Conservation (phyloP, 2,329 filamentous ascomycete species). For the Stachybotrys echinatus region DNA sequence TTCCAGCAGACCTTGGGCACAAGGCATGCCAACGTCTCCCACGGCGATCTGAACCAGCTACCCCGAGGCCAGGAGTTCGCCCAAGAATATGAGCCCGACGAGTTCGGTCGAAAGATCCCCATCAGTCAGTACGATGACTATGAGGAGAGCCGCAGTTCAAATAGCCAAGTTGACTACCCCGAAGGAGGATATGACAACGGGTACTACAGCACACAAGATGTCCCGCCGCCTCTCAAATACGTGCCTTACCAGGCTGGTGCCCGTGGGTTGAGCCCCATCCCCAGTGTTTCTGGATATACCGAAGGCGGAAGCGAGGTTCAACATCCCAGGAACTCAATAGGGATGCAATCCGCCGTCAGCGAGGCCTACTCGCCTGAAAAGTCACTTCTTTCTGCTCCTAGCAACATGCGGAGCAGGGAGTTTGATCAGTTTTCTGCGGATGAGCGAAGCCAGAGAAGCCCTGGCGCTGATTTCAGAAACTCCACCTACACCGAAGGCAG, state of each 20-base stretch:
- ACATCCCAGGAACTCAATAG: constrained; percentile 50
- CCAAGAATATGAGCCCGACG: constrained; percentile 44
- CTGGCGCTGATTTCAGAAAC: constrained; percentile 50
- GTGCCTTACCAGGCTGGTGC: constrained; percentile 64
- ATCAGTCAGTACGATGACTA: constrained; percentile 39
- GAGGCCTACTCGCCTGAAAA: constrained; percentile 61
- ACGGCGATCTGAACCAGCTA: constrained; percentile 51
- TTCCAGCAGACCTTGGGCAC: constrained; percentile 60
- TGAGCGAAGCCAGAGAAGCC: constrained; percentile 43
- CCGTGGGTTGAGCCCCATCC: constrained; percentile 79
- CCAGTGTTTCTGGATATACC: constrained; percentile 84
- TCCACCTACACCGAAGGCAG: constrained; percentile 47
- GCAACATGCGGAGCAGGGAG: constrained; percentile 42
- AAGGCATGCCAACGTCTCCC: constrained; percentile 60
- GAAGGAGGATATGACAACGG: constrained; percentile 36
- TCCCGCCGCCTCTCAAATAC: constrained; percentile 59
- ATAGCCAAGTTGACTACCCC: constrained; percentile 30
- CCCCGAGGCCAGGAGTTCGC: constrained; percentile 41
- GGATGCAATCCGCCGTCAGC: constrained; percentile 37
- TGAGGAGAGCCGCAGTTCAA: constrained; percentile 21
- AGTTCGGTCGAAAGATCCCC: constrained; percentile 35
- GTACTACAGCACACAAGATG: constrained; percentile 56
- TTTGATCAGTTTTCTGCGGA: constrained; percentile 51
- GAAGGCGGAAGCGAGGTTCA: constrained; percentile 59
- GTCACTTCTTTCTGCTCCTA: constrained; percentile 29